Conservation (phyloP, 495 filamentous ascomycete species). For the Penicillium coprophilum region DNA sequence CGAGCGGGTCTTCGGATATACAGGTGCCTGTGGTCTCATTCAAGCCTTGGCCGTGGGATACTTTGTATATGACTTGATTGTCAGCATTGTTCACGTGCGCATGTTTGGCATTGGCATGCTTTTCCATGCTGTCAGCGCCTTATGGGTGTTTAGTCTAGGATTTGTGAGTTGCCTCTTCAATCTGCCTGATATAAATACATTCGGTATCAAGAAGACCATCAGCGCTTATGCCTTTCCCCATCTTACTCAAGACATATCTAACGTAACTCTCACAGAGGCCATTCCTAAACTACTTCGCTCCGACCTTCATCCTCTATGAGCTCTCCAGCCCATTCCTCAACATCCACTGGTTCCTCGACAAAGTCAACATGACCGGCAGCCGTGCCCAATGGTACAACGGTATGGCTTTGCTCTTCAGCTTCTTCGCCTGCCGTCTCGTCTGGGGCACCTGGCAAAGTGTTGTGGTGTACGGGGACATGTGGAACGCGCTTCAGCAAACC, state of each 20-base stretch:
- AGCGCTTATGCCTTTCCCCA: not conserved
- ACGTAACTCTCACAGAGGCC: conserved; percentile 60
- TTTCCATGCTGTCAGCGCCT: conserved; percentile 82
- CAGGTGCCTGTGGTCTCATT: conserved; percentile 75
- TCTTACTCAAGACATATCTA: not conserved
- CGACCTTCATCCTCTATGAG: conserved; percentile 95
- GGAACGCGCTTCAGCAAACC: conserved; percentile 56
- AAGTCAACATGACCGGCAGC: conserved; percentile 89
- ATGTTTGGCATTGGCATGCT: conserved; percentile 88
- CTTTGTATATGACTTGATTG: conserved; percentile 87
- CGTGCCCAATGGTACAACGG: conserved; percentile 83
- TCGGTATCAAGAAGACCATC: not conserved
- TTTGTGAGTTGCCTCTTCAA: conserved; percentile 67
- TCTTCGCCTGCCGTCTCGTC: conserved; percentile 85
- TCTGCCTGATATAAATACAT: not conserved
- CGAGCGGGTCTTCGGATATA: conserved; percentile 89
- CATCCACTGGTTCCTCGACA: conserved; percentile 99
- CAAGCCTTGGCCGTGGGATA: conserved; percentile 88
- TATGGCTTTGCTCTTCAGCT: conserved; percentile 59
- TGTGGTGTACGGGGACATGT: conserved; percentile 79
- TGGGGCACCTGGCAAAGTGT: conserved; percentile 87
- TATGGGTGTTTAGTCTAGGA: conserved; percentile 84
- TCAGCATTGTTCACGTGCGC: conserved; percentile 67
- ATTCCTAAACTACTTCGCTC: conserved; percentile 90
- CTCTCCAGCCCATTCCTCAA: conserved; percentile 92